Percentiles rank a stretch among this genome's conserved stretches.
Conservation (phyloP, 495 filamentous ascomycete genomes). For the Aspergillus heteromorphus region DNA sequence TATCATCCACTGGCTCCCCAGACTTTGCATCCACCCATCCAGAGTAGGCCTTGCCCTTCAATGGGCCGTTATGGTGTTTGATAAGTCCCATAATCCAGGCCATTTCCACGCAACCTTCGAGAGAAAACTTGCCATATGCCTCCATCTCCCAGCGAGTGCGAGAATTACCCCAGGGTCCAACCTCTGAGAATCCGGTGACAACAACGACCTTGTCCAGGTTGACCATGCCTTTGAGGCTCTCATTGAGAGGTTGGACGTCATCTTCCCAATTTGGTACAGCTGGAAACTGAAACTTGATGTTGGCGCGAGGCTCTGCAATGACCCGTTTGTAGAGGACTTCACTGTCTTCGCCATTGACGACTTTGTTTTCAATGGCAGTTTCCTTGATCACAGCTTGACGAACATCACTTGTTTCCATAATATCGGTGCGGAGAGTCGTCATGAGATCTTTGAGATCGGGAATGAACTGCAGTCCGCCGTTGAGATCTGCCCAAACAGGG, state of each 20-base stretch:
- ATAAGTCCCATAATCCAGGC: constrained; percentile 99
- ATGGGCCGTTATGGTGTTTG: constrained; percentile 95
- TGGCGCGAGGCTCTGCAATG: constrained; percentile 86
- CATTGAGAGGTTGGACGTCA: constrained; percentile 83
- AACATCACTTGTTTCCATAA: constrained; percentile 91
- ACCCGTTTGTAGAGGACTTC: constrained; percentile 93
- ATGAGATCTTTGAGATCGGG: constrained; percentile 94
- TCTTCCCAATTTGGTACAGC: constrained; percentile 83
- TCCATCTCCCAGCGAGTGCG: constrained; percentile 99
- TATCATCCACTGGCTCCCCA: constrained; percentile 93
- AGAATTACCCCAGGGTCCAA: constrained; percentile 97
- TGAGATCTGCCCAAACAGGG: constrained; percentile 94
- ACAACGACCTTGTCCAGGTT: constrained; percentile 97
- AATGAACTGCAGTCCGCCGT: constrained; percentile 95
- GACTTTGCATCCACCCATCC: constrained; percentile 97
- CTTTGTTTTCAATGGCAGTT: constrained; percentile 93
- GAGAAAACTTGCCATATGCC: constrained; percentile 89
- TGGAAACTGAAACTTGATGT: constrained; percentile 96
- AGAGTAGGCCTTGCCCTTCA: constrained; percentile 94
- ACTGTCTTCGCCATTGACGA: constrained; percentile 89
- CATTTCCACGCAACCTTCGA: constrained; percentile 98
- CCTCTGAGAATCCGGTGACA: constrained; percentile 92
- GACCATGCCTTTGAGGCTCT: constrained; percentile 91
- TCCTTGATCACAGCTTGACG: constrained; percentile 92
- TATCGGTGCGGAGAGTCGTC: constrained; percentile 80